Percentiles rank a stretch among this genome's conserved stretches.
These are phyloP conservation scores for Lathyrus sativus DNA, from an alignment of 306 rosid genomes.

Conservation along the genomic window DNA sequence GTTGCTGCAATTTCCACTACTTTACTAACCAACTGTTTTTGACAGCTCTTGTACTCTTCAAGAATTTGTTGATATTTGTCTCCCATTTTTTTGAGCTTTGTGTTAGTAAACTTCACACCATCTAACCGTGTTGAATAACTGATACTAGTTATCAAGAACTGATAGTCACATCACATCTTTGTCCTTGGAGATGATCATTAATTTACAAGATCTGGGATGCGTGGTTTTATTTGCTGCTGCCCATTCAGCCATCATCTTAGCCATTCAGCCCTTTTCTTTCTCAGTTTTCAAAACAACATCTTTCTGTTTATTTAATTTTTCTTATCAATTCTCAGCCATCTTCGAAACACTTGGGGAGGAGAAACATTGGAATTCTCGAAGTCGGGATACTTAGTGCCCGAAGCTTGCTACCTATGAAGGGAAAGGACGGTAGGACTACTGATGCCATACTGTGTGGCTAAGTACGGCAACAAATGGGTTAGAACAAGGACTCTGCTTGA, in stretches of 20 bases:
- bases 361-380: constrained; percentile 78
- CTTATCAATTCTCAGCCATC: constrained; percentile 62
- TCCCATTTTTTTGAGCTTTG: too few species aligned
- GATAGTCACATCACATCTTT: not conserved
- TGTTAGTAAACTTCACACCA: constrained; percentile 48
- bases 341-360: constrained; percentile 61
- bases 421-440: constrained; percentile 62
- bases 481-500: constrained; percentile 84
- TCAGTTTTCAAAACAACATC: too few species aligned
- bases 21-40: too few species aligned
- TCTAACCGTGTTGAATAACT: not conserved
- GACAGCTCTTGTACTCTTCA: too few species aligned
- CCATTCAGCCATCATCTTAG: too few species aligned
- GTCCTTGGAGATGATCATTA: constrained; percentile 12
- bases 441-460: constrained; percentile 96
- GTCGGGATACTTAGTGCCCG: constrained; percentile 84
- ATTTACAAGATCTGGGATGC: not conserved
- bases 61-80: too few species aligned
- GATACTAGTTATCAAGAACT: not conserved
- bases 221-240: too few species aligned
- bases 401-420: constrained; percentile 84
- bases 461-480: constrained; percentile 96
- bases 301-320: too few species aligned
- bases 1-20: too few species aligned
- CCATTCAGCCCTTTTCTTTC: too few species aligned